Evolutionary conservation across 768 basidiomycete species (phyloP).

Genomic region (Pleurotus giganteus): DNA sequence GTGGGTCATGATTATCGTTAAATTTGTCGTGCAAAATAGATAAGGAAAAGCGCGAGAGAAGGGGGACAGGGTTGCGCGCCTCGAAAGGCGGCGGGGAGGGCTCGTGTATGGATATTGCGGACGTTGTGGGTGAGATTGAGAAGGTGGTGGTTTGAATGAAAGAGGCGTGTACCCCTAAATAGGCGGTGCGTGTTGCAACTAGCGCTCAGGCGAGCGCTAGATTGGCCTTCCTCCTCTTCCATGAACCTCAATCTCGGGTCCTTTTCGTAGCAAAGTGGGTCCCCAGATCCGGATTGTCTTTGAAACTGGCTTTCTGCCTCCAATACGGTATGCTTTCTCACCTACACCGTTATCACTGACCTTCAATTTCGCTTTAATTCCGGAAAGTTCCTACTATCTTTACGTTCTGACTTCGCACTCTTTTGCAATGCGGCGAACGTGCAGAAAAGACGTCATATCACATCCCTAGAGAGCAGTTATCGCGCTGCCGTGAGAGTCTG

Average conservation of each 20-base stretch:
- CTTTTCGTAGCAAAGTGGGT: too few species aligned
- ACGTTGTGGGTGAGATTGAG: neutral
- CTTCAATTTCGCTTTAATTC: too few species aligned
- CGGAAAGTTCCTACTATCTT: too few species aligned
- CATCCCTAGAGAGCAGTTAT: too few species aligned
- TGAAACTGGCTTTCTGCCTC: too few species aligned
- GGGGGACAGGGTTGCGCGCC: neutral
- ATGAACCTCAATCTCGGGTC: neutral
- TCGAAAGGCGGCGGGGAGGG: neutral
- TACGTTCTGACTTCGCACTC: too few species aligned
- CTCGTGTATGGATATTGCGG: neutral
- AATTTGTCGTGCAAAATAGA: conserved; percentile 6
- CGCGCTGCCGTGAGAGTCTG: too few species aligned
- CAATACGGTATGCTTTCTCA: too few species aligned
- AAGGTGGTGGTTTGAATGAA: neutral
- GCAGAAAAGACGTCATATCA: too few species aligned
- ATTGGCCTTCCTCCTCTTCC: neutral
- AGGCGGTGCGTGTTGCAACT: neutral
- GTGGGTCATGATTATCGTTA: conserved; percentile 6
- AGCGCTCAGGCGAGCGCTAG: neutral
- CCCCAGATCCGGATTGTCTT: too few species aligned
- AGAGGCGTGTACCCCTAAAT: neutral
- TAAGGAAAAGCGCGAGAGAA: conserved; percentile 2
- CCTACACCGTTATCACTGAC: too few species aligned
- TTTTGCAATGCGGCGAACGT: too few species aligned